Percentiles rank a stretch among this genome's conserved stretches.
These are phyloP conservation scores for Ampelocalamus luodianensis DNA, from an alignment of 176 grass and related monocot species.

Conservation along the genomic window DNA sequence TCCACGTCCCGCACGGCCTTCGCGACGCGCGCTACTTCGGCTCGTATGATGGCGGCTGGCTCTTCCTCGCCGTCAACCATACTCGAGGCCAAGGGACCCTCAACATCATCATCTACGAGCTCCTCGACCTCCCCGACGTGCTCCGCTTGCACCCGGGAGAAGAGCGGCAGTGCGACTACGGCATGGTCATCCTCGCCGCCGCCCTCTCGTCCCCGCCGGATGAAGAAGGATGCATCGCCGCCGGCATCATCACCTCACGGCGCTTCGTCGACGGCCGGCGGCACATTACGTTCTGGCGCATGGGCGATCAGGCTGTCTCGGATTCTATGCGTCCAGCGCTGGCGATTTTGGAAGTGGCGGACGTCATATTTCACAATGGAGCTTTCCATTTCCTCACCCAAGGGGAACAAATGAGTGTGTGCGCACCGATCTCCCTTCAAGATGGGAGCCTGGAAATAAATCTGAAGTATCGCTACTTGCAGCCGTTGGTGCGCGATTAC, in stretches of 20 bases:
- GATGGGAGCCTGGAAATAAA: not conserved
- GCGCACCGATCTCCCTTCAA: not conserved
- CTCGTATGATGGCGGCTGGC: not conserved
- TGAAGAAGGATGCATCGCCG: not conserved
- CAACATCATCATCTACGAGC: not conserved
- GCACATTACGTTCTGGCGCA: not conserved
- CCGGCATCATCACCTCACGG: not conserved
- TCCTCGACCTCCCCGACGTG: not conserved
- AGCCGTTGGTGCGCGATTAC: too few relatives aligned
- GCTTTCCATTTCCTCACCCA: conserved; percentile 11
- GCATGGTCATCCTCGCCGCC: not conserved
- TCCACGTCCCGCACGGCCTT: too few relatives aligned
- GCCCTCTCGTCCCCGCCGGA: not conserved
- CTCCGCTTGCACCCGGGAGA: not conserved
- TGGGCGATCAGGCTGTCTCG: not conserved
- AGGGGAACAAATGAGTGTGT: not conserved
- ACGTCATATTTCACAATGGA: not conserved
- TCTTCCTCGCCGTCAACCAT: not conserved
- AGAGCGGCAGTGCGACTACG: too few relatives aligned
- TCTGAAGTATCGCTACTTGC: too few relatives aligned
- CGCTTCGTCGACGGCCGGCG: not conserved
- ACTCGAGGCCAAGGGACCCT: not conserved
- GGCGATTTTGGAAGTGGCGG: not conserved
- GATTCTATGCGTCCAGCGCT: too few relatives aligned
- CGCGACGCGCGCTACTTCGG: not conserved